Percentiles rank a stretch among this genome's conserved stretches.
Conservation (phyloP, 257 asterid genomes). For the Paulownia fortunei region DNA sequence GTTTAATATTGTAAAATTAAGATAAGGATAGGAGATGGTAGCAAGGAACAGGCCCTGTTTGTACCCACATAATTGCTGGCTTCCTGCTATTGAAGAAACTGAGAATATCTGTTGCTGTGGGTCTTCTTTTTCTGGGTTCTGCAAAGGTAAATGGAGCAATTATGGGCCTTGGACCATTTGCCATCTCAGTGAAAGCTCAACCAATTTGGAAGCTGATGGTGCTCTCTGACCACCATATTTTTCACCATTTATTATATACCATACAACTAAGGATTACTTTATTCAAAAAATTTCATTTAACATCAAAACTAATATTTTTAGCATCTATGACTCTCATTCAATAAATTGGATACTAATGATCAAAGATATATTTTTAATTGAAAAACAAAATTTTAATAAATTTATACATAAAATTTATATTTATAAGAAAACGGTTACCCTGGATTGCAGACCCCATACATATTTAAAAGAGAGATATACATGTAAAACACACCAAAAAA, state of each 20-base stretch:
- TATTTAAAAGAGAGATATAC: no score
- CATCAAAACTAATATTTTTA: no score
- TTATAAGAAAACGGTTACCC: no score
- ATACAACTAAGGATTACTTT: neutral
- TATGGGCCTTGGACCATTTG: neutral
- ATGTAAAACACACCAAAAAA: no score
- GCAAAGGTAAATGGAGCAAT: constrained; percentile 27
- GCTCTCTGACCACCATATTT: constrained; percentile 1
- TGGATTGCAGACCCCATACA: no score
- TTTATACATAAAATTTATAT: no score
- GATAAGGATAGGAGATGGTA: neutral
- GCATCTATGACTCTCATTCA: no score
- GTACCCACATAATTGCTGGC: neutral
- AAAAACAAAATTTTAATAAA: no score
- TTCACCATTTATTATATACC: constrained; percentile 4
- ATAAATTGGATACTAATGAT: no score
- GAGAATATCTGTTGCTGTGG: neutral
- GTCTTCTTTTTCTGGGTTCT: neutral
- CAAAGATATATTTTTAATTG: no score
- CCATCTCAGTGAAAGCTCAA: constrained; percentile 9
- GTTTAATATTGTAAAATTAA: no score
- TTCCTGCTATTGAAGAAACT: neutral
- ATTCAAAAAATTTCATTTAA: no score
- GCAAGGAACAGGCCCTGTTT: neutral
- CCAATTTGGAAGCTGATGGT: neutral